Conservation (phyloP, 805 yeast species). For the Wickerhamomyces rabaulensis region DNA sequence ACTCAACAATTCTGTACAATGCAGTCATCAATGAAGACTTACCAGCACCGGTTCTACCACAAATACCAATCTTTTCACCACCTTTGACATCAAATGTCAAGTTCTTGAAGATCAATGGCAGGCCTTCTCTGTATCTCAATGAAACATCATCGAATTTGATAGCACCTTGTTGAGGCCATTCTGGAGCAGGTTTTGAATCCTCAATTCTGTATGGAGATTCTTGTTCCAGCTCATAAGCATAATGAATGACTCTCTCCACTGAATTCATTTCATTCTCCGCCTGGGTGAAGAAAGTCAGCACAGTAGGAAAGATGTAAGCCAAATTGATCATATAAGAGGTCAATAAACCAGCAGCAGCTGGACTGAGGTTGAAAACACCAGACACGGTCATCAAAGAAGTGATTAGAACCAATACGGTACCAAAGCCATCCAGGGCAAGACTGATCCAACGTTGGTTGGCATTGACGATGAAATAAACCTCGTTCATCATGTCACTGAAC, state of each 20-base stretch:
- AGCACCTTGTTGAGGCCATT: slow-evolving; percentile 21
- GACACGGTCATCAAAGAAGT: slow-evolving; percentile 53
- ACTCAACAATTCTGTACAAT: slow-evolving; percentile 54
- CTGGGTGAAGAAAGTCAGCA: slow-evolving; percentile 57
- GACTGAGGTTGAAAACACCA: slow-evolving; percentile 49
- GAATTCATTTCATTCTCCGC: slow-evolving; percentile 62
- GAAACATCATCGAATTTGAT: slow-evolving; percentile 43
- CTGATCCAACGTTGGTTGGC: slow-evolving; percentile 70
- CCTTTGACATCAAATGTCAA: slow-evolving; percentile 38
- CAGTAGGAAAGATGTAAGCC: slow-evolving; percentile 47
- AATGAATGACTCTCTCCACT: slow-evolving; percentile 64
- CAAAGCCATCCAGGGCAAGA: slow-evolving; percentile 47
- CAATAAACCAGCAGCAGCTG: slow-evolving; percentile 64
- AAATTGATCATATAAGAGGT: slow-evolving; percentile 53
- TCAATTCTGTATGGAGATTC: slow-evolving; percentile 60
- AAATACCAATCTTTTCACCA: slow-evolving; percentile 55
- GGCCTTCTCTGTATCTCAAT: slow-evolving; percentile 45
- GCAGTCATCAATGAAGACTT: slow-evolving; percentile 59
- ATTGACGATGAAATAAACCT: slow-evolving; percentile 53
- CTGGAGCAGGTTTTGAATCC: slow-evolving; percentile 25
- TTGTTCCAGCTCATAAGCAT: slow-evolving; percentile 57
- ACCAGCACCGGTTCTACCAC: slow-evolving; percentile 68
- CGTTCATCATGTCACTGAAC: slow-evolving; percentile 56
- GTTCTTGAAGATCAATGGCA: slow-evolving; percentile 46
- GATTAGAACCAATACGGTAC: slow-evolving; percentile 43